phyloP scores from a whole-genome alignment of 2,329 filamentous ascomycete genomes.

The Chaetothyriales sp. region DNA sequence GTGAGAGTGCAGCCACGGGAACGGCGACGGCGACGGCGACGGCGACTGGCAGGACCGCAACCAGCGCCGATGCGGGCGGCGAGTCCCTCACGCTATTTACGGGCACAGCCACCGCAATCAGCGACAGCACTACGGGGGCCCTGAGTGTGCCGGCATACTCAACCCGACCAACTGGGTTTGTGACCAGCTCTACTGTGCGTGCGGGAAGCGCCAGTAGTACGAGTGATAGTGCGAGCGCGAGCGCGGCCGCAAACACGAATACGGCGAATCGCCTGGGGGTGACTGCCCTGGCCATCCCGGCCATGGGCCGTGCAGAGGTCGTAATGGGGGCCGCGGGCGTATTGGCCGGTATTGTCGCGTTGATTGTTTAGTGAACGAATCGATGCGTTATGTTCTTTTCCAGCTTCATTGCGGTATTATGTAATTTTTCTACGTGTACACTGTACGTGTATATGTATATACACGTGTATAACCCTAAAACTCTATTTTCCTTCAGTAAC shows the following conservation, averaged over 20 bases:
- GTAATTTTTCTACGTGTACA: too few species aligned
- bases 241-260: slow-evolving; percentile 4
- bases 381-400: not conserved
- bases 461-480: too few species aligned
- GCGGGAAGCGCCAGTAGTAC: not conserved
- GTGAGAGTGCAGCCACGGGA: not conserved
- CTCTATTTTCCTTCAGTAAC: too few species aligned
- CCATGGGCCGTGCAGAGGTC: slow-evolving; percentile 1
- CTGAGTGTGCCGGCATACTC: not conserved
- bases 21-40: not conserved
- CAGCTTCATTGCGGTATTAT: too few species aligned
- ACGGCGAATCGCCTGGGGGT: slow-evolving; percentile 3
- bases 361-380: slow-evolving; percentile 2
- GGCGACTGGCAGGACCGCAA: too few species aligned
- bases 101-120: not conserved
- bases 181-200: not conserved
- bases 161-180: not conserved
- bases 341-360: slow-evolving; percentile 5
- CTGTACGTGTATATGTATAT: too few species aligned
- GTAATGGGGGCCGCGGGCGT: slow-evolving; percentile 5
- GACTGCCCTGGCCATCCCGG: not conserved
- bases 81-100: not conserved
- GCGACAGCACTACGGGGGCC: not conserved
- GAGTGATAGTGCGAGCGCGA: slow-evolving; percentile 1
- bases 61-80: slow-evolving; percentile 1